Conservation (phyloP, 2,329 filamentous ascomycete genomes). For the Colletotrichum tropicicola region DNA sequence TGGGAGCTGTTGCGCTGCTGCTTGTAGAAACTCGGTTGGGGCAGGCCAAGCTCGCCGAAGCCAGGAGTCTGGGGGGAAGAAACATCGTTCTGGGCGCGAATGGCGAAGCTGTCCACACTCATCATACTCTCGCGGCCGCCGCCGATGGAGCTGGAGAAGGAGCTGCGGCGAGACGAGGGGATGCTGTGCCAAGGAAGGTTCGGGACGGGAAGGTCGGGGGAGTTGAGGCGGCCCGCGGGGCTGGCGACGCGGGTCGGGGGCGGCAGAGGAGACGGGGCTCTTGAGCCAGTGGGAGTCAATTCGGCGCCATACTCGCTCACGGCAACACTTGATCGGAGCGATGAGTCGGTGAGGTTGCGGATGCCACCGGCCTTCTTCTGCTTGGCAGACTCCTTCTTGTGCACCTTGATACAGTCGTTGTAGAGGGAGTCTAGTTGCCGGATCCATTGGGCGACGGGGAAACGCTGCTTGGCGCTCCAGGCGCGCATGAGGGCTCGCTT, state of each 20-base stretch:
- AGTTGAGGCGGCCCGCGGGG: constrained; percentile 18
- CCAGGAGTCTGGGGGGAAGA: constrained; percentile 13
- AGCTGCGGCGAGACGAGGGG: constrained; percentile 26
- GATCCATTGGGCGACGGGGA: constrained; percentile 74
- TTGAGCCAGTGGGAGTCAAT: constrained; percentile 14
- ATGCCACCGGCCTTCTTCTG: constrained; percentile 27
- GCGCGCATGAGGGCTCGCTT: constrained; percentile 71
- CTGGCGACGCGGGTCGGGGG: constrained; percentile 22
- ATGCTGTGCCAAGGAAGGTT: constrained; percentile 25
- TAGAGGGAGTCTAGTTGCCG: constrained; percentile 72
- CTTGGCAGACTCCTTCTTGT: constrained; percentile 39
- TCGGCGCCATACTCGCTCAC: constrained; percentile 23
- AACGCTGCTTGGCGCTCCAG: constrained; percentile 70
- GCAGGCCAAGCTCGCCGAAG: constrained; percentile 21
- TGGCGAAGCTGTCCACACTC: constrained; percentile 38
- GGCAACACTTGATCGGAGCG: constrained; percentile 20
- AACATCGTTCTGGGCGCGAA: constrained; percentile 31
- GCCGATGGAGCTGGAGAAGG: constrained; percentile 24
- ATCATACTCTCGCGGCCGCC: constrained; percentile 28
- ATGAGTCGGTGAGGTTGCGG: constrained; percentile 25
- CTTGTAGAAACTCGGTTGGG: constrained; percentile 29
- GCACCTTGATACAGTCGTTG: constrained; percentile 64
- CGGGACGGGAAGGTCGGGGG: constrained; percentile 22
- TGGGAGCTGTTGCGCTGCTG: constrained; percentile 51
- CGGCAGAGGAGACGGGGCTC: constrained; percentile 21